Conservation (phyloP, 1,139 yeast genomes). For the Taphrina pruni region DNA sequence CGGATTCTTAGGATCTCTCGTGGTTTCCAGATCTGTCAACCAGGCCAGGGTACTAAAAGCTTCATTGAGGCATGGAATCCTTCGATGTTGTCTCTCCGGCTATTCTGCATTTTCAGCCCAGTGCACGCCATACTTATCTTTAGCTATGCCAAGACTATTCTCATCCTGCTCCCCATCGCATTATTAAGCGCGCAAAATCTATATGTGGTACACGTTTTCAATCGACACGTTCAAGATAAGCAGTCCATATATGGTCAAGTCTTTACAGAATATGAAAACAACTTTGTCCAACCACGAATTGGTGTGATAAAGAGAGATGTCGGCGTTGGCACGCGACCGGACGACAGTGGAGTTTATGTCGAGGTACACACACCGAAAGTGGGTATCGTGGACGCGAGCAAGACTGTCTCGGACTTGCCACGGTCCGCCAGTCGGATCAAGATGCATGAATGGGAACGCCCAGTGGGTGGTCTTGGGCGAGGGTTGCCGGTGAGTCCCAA, state of each 20-base stretch:
- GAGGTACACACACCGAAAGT: conserved; percentile 40
- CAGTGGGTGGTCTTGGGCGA: not conserved
- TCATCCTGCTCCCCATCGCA: conserved; percentile 55
- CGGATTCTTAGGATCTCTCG: too few relatives aligned
- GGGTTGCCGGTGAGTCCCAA: conserved; percentile 12
- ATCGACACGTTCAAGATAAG: conserved; percentile 62
- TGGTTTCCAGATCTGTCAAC: too few relatives aligned
- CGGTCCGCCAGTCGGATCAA: conserved; percentile 26
- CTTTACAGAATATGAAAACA: conserved; percentile 67
- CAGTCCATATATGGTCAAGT: conserved; percentile 67
- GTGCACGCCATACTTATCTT: conserved; percentile 55
- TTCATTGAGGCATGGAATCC: conserved; percentile 60
- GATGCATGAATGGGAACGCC: conserved; percentile 40
- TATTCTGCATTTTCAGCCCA: conserved; percentile 66
- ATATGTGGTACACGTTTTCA: conserved; percentile 57
- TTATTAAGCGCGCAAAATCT: conserved; percentile 51
- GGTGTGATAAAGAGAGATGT: conserved; percentile 66
- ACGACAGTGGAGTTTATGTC: conserved; percentile 35
- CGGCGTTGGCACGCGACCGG: conserved; percentile 55
- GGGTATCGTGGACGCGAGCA: conserved; percentile 24
- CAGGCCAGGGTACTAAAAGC: not conserved
- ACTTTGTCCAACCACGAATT: conserved; percentile 68
- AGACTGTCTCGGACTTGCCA: conserved; percentile 1
- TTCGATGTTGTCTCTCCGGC: conserved; percentile 58
- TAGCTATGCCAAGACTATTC: conserved; percentile 54